Base-by-base conservation (phyloP, 2,329 filamentous ascomycete species). In the Neonectria sp. region DNA sequence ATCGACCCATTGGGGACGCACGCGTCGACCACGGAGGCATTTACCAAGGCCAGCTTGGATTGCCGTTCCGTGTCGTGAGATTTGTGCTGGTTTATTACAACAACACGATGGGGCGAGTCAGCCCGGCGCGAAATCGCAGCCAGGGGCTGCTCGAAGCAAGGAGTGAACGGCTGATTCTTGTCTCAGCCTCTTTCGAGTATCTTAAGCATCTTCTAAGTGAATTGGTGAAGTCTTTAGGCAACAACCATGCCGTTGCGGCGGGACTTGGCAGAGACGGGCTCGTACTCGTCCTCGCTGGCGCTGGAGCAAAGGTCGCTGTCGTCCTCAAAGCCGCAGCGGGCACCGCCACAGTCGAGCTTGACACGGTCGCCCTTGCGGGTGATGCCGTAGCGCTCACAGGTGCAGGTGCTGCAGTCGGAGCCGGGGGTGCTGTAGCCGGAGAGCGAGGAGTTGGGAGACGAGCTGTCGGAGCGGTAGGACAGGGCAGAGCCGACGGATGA, bases 321-420 rank as follows among this genome's bases (percentile, higher is more conserved):
- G 77, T 93, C 91, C 71, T 88, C 89, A 84, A 93, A 96, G 78
- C 94, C 93, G 84, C 95, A 98, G 80, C 94, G 92, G 69, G 91
- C 86, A 75, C 95, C 95, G 75, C 95, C 95, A 79, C 95, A 98
- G 89, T 98, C 95, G 81, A 98, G 91, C 89, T 95, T 96, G 88
- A 98, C 93, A 78, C 95, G 92, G 82, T 97, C 93, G 79, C 95
- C 95, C 82, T 92, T 91, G 84, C 95, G 93, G 72, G 95, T 98
- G 86, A 98, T 97, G 76, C 95, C 95, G 86, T 96, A 98, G 85
- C 95, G 93, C 83, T 98, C 94, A 85, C 95, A 98, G 72, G 92
- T 95, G 90, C 96, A 98, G 80, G 88, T 89, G 78, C 88, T 91
- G 83, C 90, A 91, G 77, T 92, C 93, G 59, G 92, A 94, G 82